These are phyloP conservation scores for Pseudogymnoascus sp. DNA, from an alignment of 2,329 filamentous ascomycete species.

Conservation along the genomic window DNA sequence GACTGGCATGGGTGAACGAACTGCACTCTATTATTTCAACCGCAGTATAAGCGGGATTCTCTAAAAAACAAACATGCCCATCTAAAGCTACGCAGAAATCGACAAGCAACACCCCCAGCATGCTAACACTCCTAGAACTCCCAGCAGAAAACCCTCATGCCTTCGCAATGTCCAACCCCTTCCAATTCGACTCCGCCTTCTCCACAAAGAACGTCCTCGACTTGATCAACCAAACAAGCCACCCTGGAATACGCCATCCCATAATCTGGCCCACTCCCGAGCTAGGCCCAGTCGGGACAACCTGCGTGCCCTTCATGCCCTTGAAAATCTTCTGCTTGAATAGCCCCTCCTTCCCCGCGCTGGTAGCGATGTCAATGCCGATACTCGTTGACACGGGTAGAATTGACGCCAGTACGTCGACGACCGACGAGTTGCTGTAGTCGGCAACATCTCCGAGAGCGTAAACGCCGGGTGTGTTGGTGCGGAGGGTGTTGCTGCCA, in stretches of 20 bases:
- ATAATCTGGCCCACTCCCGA: constrained; percentile 31
- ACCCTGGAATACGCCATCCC: constrained; percentile 30
- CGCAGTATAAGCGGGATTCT: neutral
- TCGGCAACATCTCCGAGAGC: constrained; percentile 38
- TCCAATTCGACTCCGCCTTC: constrained; percentile 14
- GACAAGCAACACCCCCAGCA: neutral
- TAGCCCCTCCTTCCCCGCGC: constrained; percentile 2
- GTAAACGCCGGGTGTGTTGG: constrained; percentile 39
- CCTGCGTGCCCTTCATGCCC: constrained; percentile 26
- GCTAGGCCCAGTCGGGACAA: constrained; percentile 31
- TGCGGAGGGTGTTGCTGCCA: constrained; percentile 32
- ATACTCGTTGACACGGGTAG: constrained; percentile 36
- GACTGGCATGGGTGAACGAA: neutral
- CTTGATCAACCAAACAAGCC: constrained; percentile 31
- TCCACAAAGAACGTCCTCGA: constrained; percentile 29
- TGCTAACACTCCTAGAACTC: neutral
- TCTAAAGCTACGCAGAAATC: neutral
- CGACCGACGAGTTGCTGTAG: constrained; percentile 33
- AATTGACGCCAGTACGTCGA: constrained; percentile 32
- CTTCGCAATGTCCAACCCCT: constrained; percentile 10
- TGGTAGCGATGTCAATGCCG: constrained; percentile 35
- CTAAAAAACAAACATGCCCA: neutral
- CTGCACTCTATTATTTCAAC: neutral
- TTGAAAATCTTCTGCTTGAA: constrained; percentile 25
- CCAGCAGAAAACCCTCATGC: neutral